Conservation (phyloP, 371 early-diverging fungal species). For the Dinochytrium kinnereticum region DNA sequence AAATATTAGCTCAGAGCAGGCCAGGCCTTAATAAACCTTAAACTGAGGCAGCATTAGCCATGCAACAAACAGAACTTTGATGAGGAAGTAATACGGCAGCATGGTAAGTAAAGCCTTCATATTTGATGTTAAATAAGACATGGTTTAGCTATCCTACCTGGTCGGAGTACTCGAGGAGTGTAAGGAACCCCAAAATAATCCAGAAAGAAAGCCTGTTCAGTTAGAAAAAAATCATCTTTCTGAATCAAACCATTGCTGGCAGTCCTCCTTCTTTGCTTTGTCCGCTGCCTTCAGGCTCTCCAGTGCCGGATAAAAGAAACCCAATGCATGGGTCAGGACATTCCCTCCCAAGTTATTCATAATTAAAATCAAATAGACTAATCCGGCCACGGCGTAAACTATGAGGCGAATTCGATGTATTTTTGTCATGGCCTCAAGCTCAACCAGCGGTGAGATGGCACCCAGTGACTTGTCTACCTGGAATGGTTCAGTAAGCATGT, state of each 20-base stretch:
- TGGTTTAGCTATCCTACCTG: too few relatives aligned
- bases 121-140: not conserved
- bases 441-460: not conserved
- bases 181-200: conserved; percentile 21
- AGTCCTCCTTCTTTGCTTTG: conserved; percentile 25
- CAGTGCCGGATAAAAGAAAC: conserved; percentile 24
- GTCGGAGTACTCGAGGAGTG: conserved; percentile 24
- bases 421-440: conserved; percentile 1
- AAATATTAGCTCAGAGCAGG: not conserved
- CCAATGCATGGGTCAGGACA: conserved; percentile 22
- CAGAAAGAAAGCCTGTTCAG: conserved; percentile 19
- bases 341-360: conserved; percentile 7
- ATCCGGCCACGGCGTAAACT: conserved; percentile 1
- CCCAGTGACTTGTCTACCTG: conserved; percentile 13
- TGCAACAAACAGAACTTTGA: conserved; percentile 27
- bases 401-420: conserved; percentile 4
- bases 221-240: not conserved
- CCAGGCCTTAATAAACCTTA: not conserved
- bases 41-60: conserved; percentile 35
- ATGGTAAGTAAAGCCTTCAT: conserved; percentile 19
- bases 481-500: too few relatives aligned
- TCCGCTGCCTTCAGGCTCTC: conserved; percentile 34
- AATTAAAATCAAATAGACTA: conserved; percentile 17
- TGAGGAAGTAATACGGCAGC: conserved; percentile 30
- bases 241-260: conserved; percentile 20